A percentile compares a stretch with the other conserved stretches of the same genome.
Conservation (phyloP, 805 yeast species). For the Yueomyces sp. region DNA sequence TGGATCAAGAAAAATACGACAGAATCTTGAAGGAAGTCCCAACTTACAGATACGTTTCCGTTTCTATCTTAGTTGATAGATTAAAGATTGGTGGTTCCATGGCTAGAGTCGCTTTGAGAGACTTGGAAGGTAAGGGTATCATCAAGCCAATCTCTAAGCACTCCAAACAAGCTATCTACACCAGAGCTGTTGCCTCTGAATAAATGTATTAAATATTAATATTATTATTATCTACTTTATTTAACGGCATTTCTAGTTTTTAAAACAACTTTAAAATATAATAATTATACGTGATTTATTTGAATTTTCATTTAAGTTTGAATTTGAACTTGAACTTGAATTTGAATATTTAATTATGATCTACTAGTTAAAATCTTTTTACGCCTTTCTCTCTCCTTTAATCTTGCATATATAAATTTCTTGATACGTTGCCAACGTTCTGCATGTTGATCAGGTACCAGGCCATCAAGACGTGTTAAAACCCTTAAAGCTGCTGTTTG, state of each 20-base stretch:
- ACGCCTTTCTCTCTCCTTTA: slow-evolving; percentile 18
- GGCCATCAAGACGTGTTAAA: slow-evolving; percentile 19
- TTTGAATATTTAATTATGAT: background rate
- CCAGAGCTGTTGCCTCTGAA: slow-evolving; percentile 60
- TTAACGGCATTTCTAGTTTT: background rate
- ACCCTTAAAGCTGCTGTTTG: slow-evolving; percentile 24
- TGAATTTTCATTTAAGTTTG: background rate
- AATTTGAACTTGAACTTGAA: background rate
- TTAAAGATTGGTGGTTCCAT: slow-evolving; percentile 97
- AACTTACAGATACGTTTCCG: slow-evolving; percentile 96
- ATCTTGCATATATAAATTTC: slow-evolving; percentile 29
- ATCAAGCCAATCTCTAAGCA: slow-evolving; percentile 89
- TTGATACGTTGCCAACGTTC: slow-evolving; percentile 28
- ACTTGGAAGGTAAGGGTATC: slow-evolving; percentile 88
- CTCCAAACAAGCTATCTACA: slow-evolving; percentile 95
- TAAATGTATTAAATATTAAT: slow-evolving; percentile 20
- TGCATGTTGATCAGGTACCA: slow-evolving; percentile 23
- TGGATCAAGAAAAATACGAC: slow-evolving; percentile 98
- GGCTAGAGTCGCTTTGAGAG: slow-evolving; percentile 96
- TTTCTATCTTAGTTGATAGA: slow-evolving; percentile 97
- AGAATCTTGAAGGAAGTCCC: slow-evolving; percentile 98
- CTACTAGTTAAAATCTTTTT: background rate
- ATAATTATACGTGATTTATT: background rate
- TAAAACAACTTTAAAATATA: background rate
- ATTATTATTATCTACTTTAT: background rate